Base-by-base conservation (phyloP, 164 flowering plant species). In the Kingdonia uniflora region DNA sequence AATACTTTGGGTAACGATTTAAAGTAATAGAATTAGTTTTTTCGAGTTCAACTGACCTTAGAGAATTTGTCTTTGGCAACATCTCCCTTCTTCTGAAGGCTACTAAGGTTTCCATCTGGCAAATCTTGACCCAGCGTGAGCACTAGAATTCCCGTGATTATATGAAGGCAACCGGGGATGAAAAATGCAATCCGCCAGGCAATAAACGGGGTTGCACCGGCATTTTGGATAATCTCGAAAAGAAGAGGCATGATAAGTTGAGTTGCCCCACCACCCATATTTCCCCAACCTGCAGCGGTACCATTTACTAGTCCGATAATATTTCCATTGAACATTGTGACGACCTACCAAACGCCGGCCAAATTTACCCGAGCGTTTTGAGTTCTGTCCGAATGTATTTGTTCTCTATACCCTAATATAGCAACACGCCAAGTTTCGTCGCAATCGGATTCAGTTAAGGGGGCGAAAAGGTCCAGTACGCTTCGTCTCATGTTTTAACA, bases 161-260 rank as follows among this genome's bases (percentile, higher is more conserved):
- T 37, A 49, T 84, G 92, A 40, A 81, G 40, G 60, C 59, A 66
- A 0, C 84, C 96, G 0, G 92, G 96, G 42, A 87, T 66, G 65
- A 87, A 80, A 59, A 84, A 87, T 15, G 96, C 90, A 0, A 87
- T 72, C 23, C 96, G 67, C 96, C 96, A 87, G 0, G 94, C 96
- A 1, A 77, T 78, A 63, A 84, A 85, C 0, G 85, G 79, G 0
- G 90, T 77, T 5, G 86, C 59, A 0, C 90, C 94, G 0, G 35
- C 12, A 3, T 45, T 45, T 0, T 37, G 42, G 15, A 87, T 87
- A 0, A 84, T 0, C 4, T 79, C 75, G 48, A 43, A 82, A 8
- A 77, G 74, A 29, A 84, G 0, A 0, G 96, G 89, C 90, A 87
- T 84, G 2, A 84, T 10, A 11, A 87, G 79, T 54, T 87, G 96